A percentile compares a stretch with the other conserved stretches of the same genome.
Evolutionary conservation across 306 rosid genomes (phyloP).

Genomic region (Nissolia schottii): DNA sequence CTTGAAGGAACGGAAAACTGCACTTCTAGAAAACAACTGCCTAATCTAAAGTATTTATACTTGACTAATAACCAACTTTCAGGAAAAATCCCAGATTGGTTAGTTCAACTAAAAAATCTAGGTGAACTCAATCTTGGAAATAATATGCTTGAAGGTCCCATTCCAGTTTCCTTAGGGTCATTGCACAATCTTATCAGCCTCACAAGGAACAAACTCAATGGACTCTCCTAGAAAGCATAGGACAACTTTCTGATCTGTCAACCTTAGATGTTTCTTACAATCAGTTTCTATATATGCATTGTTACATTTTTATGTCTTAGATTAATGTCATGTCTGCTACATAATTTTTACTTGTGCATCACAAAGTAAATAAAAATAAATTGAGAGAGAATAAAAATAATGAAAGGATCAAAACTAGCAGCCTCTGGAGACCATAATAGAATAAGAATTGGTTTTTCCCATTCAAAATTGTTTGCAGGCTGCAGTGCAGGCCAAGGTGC

Average conservation of each 20-base stretch:
- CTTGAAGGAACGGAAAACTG: conserved; percentile 27
- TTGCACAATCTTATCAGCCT: conserved; percentile 20
- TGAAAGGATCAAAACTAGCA: too few relatives aligned
- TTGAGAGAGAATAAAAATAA: too few relatives aligned
- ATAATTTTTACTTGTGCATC: background rate
- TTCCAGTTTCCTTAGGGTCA: conserved; percentile 28
- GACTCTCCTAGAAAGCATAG: conserved; percentile 42
- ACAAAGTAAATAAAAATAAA: background rate
- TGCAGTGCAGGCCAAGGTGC: too few relatives aligned
- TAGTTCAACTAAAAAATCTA: conserved; percentile 32
- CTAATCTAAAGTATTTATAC: background rate
- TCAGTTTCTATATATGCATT: background rate
- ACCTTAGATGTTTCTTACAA: conserved; percentile 35
- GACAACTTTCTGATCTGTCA: conserved; percentile 34
- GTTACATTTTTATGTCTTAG: background rate
- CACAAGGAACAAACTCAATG: conserved; percentile 30
- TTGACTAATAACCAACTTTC: conserved; percentile 18
- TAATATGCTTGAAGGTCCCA: conserved; percentile 36
- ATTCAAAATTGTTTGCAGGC: too few relatives aligned
- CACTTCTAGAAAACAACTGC: conserved; percentile 12
- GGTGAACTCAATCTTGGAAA: background rate
- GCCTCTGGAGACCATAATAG: too few relatives aligned
- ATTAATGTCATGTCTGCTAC: background rate
- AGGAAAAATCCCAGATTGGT: conserved; percentile 42
- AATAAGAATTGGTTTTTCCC: too few relatives aligned